Base-by-base conservation (phyloP, 1,284 basidiomycete genomes). In the Pyrrhoderma noxium region DNA sequence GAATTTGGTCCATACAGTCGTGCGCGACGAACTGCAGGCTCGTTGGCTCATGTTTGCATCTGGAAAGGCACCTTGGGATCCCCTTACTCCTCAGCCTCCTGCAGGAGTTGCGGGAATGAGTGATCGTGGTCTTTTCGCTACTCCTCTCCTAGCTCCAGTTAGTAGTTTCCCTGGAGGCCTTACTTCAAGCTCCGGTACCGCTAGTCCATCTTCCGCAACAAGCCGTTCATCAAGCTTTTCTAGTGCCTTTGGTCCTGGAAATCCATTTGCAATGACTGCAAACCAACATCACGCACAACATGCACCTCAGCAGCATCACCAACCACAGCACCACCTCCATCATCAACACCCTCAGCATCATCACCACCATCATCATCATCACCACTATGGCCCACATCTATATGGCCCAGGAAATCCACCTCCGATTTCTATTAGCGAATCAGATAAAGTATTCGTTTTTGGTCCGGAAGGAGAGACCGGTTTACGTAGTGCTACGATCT, bases 11-110 rank as follows among this genome's bases (percentile, higher is more conserved):
- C 50, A 44, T 35, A 42, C 36, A 2, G 47, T 48, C n/a, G 80
- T 88, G 45, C 74, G 82, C 14, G 77, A 85, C 55, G 70, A 79
- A 22, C 74, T 88, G 47, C 85, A 88, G 62, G 73, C 75, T 56
- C 71, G 76, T 37, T 88, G 85, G 85, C 71, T 88, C 21, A 60
- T 77, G n/a, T 88, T 88, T 56, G 83, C 84, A 3, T 65, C 83
- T 60, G 84, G 83, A 3, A 77, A 83, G 62, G 71, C 69, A 14
- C 85, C 85, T 2, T 88, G 85, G 85, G 69, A 68, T 3, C 25
- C 47, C 11, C 49, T 56, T n/a, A 55, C 53, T 11, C 53, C 53
- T 9, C 53, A 55, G 49, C 49, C 37, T 7, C 53, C 53, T 1
- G 53, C 53, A 3, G 53, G 49, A 14, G 49, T 55, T 14, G 52